phyloP scores from a whole-genome alignment of 768 basidiomycete species.

The Pseudohyphozyma bogoriensis region DNA sequence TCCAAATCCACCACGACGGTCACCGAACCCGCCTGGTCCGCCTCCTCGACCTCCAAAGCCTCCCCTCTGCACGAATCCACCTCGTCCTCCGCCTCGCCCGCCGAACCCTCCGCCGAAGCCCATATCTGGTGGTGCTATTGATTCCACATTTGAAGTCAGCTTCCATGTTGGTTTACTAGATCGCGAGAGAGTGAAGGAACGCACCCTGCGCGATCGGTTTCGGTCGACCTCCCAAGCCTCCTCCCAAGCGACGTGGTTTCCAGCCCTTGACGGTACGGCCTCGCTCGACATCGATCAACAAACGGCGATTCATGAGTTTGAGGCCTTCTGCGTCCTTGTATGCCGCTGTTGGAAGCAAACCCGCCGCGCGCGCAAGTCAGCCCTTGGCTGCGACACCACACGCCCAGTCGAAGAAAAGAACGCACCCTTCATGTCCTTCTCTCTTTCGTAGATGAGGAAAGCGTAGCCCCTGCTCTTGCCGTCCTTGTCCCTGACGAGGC shows the following conservation, averaged over 20 bases:
- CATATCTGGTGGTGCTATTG: no score
- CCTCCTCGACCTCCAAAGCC: constrained; percentile 33
- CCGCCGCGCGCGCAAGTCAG: constrained; percentile 31
- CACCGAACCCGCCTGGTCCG: constrained; percentile 6
- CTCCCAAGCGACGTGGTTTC: constrained; percentile 92
- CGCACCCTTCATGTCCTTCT: constrained; percentile 97
- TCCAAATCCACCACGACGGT: constrained; percentile 9
- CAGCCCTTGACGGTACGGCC: constrained; percentile 96
- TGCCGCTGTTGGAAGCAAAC: constrained; percentile 49
- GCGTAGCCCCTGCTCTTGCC: constrained; percentile 77
- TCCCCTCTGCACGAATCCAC: constrained; percentile 37
- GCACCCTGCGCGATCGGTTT: constrained; percentile 41
- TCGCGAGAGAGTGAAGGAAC: no score
- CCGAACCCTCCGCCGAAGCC: constrained; percentile 28
- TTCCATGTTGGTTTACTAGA: constrained; percentile 30
- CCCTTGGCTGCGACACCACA: constrained; percentile 39
- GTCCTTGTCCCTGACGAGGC: constrained; percentile 74
- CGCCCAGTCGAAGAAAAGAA: background rate
- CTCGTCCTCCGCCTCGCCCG: constrained; percentile 34
- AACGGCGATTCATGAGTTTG: constrained; percentile 88
- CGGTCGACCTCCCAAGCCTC: constrained; percentile 97
- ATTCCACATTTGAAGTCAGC: no score
- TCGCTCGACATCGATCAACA: constrained; percentile 94
- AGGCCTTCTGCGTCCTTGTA: constrained; percentile 98
- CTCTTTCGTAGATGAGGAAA: constrained; percentile 93